Evolutionary conservation across 2,329 filamentous ascomycete genomes (phyloP).

Genomic region (Monilinia fructigena): DNA sequence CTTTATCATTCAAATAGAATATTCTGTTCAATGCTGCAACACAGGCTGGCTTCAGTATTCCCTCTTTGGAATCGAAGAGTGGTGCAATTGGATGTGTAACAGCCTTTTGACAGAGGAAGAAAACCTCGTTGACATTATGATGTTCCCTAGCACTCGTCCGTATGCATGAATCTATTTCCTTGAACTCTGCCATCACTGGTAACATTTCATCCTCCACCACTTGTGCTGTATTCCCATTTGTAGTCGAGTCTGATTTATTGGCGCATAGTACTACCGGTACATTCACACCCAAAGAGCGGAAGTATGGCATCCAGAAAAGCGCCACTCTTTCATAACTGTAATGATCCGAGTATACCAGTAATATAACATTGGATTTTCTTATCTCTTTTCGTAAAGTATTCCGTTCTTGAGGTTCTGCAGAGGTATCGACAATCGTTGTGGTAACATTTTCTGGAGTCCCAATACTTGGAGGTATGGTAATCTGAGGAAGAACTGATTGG

Average conservation of each 20-base stretch:
- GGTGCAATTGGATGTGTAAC: slow-evolving; percentile 96
- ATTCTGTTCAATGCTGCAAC: slow-evolving; percentile 83
- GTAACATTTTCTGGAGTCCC: slow-evolving; percentile 95
- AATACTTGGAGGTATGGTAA: slow-evolving; percentile 89
- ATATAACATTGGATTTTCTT: slow-evolving; percentile 92
- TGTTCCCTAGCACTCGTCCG: slow-evolving; percentile 89
- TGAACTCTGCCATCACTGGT: slow-evolving; percentile 96
- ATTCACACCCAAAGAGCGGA: slow-evolving; percentile 96
- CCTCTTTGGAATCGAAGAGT: slow-evolving; percentile 94
- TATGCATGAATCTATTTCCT: slow-evolving; percentile 98
- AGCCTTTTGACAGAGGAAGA: slow-evolving; percentile 97
- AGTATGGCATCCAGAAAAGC: slow-evolving; percentile 98
- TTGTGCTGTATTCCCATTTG: slow-evolving; percentile 73
- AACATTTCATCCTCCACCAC: slow-evolving; percentile 97
- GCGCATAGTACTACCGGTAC: slow-evolving; percentile 95
- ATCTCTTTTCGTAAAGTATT: slow-evolving; percentile 90
- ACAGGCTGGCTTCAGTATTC: slow-evolving; percentile 80
- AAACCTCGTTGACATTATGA: slow-evolving; percentile 91
- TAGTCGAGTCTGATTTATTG: slow-evolving; percentile 90
- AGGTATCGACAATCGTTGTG: slow-evolving; percentile 96
- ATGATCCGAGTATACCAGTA: slow-evolving; percentile 95
- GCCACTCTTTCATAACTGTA: slow-evolving; percentile 98
- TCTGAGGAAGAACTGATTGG: slow-evolving; percentile 87
- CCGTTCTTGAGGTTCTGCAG: slow-evolving; percentile 88
- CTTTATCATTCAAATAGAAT: slow-evolving; percentile 94